These are phyloP conservation scores for Taphrina communis DNA, from an alignment of 1,139 yeast species.

Conservation along the genomic window DNA sequence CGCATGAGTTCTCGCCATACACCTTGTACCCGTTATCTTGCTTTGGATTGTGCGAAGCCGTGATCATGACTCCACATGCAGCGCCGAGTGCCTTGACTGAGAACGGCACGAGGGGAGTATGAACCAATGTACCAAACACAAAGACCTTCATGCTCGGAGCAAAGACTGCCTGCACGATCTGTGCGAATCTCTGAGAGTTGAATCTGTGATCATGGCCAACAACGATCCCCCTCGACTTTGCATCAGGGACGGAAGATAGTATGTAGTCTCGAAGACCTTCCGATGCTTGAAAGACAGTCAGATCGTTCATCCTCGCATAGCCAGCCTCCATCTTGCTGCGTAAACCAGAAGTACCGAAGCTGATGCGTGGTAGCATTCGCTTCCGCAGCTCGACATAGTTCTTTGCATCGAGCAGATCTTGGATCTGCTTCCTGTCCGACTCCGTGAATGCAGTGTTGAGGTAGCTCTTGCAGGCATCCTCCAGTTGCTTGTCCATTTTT, in stretches of 20 bases:
- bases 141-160: constrained; percentile 73
- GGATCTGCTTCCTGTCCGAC: constrained; percentile 63
- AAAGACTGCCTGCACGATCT: constrained; percentile 77
- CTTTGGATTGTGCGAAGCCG: constrained; percentile 96
- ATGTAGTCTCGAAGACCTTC: constrained; percentile 83
- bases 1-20: constrained; percentile 88
- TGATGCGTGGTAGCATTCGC: constrained; percentile 61
- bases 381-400: constrained; percentile 59
- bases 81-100: constrained; percentile 70
- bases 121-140: constrained; percentile 66
- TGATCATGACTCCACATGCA: constrained; percentile 88
- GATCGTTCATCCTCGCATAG: constrained; percentile 83
- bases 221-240: constrained; percentile 61
- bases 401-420: constrained; percentile 54
- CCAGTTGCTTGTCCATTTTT: constrained; percentile 5
- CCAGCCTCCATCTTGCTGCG: constrained; percentile 91
- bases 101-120: constrained; percentile 93
- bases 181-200: constrained; percentile 79
- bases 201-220: constrained; percentile 91
- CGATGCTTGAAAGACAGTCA: constrained; percentile 87
- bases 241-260: constrained; percentile 49
- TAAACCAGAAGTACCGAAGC: constrained; percentile 94
- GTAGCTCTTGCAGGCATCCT: constrained; percentile 4
- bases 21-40: constrained; percentile 94
- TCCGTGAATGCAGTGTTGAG: constrained; percentile 53